Percentiles rank a stretch among this genome's conserved stretches.
phyloP scores from a whole-genome alignment of 2,329 filamentous ascomycete species.

The Botrytis byssoidea region DNA sequence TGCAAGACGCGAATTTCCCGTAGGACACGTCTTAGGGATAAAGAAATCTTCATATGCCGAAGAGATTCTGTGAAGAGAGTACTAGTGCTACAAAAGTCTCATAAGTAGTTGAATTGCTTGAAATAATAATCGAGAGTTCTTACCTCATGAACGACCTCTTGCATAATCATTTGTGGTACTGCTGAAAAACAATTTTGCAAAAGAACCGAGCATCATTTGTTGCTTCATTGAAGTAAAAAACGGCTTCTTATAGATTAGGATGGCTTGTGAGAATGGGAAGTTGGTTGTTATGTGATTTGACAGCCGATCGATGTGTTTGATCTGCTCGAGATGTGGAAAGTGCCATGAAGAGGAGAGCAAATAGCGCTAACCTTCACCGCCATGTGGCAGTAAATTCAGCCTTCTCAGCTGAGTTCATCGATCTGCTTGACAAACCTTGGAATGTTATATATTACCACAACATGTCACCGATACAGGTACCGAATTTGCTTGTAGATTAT shows the following conservation, averaged over 20 bases:
- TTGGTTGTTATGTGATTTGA: not conserved
- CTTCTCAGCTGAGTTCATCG: not conserved
- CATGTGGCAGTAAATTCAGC: not conserved
- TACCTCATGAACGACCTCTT: not conserved
- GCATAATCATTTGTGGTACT: not conserved
- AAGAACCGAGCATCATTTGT: not conserved
- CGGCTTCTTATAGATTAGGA: not conserved
- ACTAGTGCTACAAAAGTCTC: not conserved
- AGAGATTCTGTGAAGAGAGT: not conserved
- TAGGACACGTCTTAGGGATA: not conserved
- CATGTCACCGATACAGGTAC: no score
- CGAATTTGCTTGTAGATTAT: no score
- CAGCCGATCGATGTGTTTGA: not conserved
- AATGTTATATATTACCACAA: not conserved
- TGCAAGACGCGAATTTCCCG: not conserved
- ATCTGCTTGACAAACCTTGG: not conserved
- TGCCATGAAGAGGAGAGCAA: not conserved
- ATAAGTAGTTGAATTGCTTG: not conserved
- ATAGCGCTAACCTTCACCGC: not conserved
- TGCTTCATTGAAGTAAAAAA: not conserved
- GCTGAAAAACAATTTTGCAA: not conserved
- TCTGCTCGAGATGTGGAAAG: not conserved
- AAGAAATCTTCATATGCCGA: not conserved
- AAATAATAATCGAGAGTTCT: not conserved
- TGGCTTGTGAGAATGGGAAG: not conserved